Evolutionary conservation across 73 alveolate species (phyloP).

Genomic region (Paramecium octaurelia): DNA sequence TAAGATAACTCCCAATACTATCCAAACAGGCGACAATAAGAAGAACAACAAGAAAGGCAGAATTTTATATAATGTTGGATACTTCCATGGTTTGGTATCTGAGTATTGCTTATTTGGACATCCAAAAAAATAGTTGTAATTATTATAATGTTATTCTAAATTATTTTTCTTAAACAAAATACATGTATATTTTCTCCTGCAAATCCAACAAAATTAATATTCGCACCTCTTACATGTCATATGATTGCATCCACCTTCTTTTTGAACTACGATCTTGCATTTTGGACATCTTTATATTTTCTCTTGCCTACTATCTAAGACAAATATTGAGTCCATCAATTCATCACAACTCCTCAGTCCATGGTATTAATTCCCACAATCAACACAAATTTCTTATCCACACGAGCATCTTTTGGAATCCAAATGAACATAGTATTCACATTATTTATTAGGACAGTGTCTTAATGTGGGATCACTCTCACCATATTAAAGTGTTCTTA

Average conservation of each 20-base stretch:
- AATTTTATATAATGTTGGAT: neutral
- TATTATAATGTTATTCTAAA: neutral
- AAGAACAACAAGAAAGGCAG: neutral
- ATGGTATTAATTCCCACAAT: constrained; percentile 12
- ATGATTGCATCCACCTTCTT: constrained; percentile 22
- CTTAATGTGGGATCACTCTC: constrained; percentile 40
- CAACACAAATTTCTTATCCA: neutral
- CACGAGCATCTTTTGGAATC: neutral
- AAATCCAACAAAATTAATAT: neutral
- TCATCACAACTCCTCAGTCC: neutral
- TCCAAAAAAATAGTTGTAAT: neutral
- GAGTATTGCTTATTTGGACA: constrained; percentile 22
- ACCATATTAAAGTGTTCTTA: neutral
- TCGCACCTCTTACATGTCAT: neutral
- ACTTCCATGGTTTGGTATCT: neutral
- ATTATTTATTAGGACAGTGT: constrained; percentile 25
- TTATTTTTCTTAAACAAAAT: neutral
- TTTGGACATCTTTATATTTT: neutral
- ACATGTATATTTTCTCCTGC: constrained; percentile 32
- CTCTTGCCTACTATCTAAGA: neutral
- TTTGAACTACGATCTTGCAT: neutral
- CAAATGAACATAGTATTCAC: neutral
- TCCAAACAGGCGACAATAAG: neutral
- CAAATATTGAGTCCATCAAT: neutral
- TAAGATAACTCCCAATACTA: neutral